Evolutionary conservation across 345 rosid species (phyloP).

Genomic region (Chamaenerion angustifolium): DNA sequence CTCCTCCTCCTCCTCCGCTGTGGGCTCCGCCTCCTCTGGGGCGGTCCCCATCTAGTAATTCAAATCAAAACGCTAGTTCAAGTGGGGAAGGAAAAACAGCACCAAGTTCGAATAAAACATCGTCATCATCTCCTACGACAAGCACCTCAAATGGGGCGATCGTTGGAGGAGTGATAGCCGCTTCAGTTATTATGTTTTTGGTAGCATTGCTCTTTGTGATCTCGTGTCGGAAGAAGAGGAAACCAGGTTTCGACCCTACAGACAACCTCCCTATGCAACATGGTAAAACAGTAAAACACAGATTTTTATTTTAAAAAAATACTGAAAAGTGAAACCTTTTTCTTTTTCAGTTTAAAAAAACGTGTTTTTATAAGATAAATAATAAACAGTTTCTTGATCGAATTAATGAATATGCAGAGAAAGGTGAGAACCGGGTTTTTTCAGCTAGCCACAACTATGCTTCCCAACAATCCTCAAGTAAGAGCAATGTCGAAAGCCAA

Average conservation of each 20-base stretch:
- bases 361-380: too few species aligned
- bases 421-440: slow-evolving; percentile 13
- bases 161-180: slow-evolving; percentile 28
- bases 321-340: too few species aligned
- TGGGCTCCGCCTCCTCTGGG: slow-evolving; percentile 5
- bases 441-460: slow-evolving; percentile 22
- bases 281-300: slow-evolving; percentile 32
- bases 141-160: neutral
- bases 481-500: slow-evolving; percentile 26
- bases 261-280: slow-evolving; percentile 26
- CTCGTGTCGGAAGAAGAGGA: slow-evolving; percentile 30
- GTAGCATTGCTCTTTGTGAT: slow-evolving; percentile 25
- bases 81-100: too few species aligned
- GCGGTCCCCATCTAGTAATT: neutral
- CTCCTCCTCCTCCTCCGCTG: slow-evolving; percentile 1
- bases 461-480: slow-evolving; percentile 24
- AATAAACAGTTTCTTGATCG: slow-evolving; percentile 12
- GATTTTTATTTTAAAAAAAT: too few species aligned
- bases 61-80: neutral
- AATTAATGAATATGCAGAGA: slow-evolving; percentile 27
- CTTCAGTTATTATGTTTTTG: slow-evolving; percentile 33
- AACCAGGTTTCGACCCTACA: slow-evolving; percentile 26
- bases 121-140: slow-evolving; percentile 5
- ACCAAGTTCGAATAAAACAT: neutral
- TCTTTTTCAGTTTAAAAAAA: slow-evolving; percentile 19